Base-by-base conservation (phyloP, 2,329 filamentous ascomycete species). In the Drechslerella dactyloides region DNA sequence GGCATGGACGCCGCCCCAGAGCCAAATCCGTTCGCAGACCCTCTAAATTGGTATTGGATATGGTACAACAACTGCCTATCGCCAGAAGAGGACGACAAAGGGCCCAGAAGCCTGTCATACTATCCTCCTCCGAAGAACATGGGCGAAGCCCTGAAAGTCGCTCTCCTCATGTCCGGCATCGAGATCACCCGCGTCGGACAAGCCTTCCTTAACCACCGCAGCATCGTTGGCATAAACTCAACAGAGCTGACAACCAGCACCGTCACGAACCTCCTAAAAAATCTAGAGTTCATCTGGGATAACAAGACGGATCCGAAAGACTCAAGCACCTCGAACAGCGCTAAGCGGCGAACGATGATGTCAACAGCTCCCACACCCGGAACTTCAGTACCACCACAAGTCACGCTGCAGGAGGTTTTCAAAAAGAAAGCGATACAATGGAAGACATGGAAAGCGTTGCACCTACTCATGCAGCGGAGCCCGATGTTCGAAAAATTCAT, bases 401-500 rank as follows among this genome's bases (percentile, higher is more conserved):
- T 37, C 21, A 60, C 23, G 24, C 3, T 60, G 13, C 42, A 51
- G 11, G 27, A 23, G 1, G 19, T 60, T 24, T 40, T 60, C 27
- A 24, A 51, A 21, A 51, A 37, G 27, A 23, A 24, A 11, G 24
- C 11, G 2, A 40, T 35, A 19, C 24, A 60, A 27, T 60, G 56
- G 56, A 60, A 60, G 44, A 24, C 27, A 1, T 60, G 56, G 44
- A 60, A 60, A 37, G 4, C 51, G 44, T 10, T 60, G 15, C 27
- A 60, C 10, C 1, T 40, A 27, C 56, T 60, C 15, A 13, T 24
- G 27, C 19, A 35, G 17, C 23, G 48, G 13, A 42, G 42, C 10
- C 30, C 23, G 1, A 30, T 44, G 55, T 19, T 58, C n/a, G 55
- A 44, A 8, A 48, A 48, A 13, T 40, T 51, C 48, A 21, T 51